phyloP scores from a whole-genome alignment of 1,284 basidiomycete genomes.

The Melampsora larici-populina region DNA sequence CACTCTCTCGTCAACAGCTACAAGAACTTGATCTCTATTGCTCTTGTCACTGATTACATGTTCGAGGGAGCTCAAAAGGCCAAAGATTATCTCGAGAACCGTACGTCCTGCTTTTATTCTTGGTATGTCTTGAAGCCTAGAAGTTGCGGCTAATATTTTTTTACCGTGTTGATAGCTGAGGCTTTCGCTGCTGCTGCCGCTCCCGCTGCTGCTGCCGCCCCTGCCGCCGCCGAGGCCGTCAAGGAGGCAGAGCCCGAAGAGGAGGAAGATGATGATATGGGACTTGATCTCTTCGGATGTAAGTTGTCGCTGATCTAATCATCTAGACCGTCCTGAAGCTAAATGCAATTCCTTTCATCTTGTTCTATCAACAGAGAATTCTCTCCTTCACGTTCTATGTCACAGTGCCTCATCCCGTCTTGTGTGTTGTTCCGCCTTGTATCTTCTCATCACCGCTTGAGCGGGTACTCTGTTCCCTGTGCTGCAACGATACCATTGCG shows the following conservation, averaged over 20 bases:
- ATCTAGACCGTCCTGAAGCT: too few relatives aligned
- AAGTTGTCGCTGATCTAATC: not conserved
- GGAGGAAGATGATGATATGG: constrained; percentile 46
- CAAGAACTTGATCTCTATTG: constrained; percentile 93
- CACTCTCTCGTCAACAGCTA: constrained; percentile 98
- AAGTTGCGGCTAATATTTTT: not conserved
- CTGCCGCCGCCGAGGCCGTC: constrained; percentile 28
- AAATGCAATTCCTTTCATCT: too few relatives aligned
- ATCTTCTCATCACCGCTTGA: too few relatives aligned
- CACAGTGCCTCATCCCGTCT: too few relatives aligned
- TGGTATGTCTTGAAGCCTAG: too few relatives aligned
- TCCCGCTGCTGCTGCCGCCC: constrained; percentile 20
- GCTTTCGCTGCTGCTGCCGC: constrained; percentile 43
- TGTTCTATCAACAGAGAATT: too few relatives aligned
- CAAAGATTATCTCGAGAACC: constrained; percentile 44
- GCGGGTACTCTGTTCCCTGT: too few relatives aligned
- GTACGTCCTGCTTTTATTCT: constrained; percentile 9
- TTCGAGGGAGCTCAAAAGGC: constrained; percentile 73
- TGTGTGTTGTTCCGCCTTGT: too few relatives aligned
- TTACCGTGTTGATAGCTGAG: constrained; percentile 14
- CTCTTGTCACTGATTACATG: constrained; percentile 87
- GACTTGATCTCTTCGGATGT: constrained; percentile 44
- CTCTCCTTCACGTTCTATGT: too few relatives aligned
- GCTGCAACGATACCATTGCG: too few relatives aligned
- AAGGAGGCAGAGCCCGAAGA: constrained; percentile 46